Evolutionary conservation across 345 rosid species (phyloP), one percentile per base, ranked within the genome.

Genomic region (Conringia planisiliqua): DNA sequence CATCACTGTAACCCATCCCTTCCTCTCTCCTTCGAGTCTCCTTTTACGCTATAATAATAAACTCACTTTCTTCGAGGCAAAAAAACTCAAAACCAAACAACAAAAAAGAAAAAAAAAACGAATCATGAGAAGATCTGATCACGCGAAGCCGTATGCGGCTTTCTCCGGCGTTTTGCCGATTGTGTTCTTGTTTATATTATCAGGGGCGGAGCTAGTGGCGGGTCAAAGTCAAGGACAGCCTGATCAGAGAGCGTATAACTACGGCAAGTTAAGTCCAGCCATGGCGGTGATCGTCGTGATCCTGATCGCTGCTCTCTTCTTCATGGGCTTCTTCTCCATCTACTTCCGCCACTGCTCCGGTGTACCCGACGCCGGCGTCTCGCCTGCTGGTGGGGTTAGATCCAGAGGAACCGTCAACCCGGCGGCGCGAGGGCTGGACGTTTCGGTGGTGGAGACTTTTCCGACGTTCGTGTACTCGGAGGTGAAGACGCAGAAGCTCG

Each of bases 271-370:
- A 77, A 88, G 85, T 43, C 96, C 99, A 5, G 84, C 96, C 52
- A 78, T 96, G 93, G 97, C 91, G 1, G 78, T 96, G 5, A 88
- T 96, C 62, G 72, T 96, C 27, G 89, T 90, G 22, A 85, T 92
- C 70, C 39, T 96, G 0, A 61, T 96, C 32, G 85, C 88, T 2
- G 91, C 89, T n/a, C 87, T 96, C 39, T 92, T 92, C 83, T 82
- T 89, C 68, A 83, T 92, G 88, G 97, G 85, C 3, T 85, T 92
- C 84, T 87, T 96, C 86, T 83, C 96, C 32, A 84, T 96, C 82
- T 96, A 92, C 83, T 81, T 96, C 76, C 98, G 99, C 16, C 90
- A 82, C 80, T 87, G 94, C 83, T 11, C 80, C 64, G 68, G 66
- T 32, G 14, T 55, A 18, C 44, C 32, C 56, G 72, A 78, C 44